Evolutionary conservation across 2,329 filamentous ascomycete genomes (phyloP).

Genomic region (Cladorrhinum sp.): DNA sequence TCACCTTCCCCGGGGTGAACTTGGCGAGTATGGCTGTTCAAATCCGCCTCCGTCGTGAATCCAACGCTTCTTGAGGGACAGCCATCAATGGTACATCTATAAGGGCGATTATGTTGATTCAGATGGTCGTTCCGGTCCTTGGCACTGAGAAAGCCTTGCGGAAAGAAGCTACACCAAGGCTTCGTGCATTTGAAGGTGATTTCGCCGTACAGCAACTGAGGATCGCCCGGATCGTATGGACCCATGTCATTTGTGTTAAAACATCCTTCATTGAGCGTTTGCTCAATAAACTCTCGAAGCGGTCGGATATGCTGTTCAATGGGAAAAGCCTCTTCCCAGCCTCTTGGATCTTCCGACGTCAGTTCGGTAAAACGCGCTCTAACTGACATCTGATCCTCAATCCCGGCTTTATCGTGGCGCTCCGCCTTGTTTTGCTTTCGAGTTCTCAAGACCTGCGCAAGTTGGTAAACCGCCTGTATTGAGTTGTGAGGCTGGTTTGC

Average conservation of each 20-base stretch:
- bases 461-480: background rate
- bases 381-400: too few species aligned
- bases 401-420: too few species aligned
- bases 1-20: background rate
- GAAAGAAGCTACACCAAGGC: conserved; percentile 3
- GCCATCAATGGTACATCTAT: background rate
- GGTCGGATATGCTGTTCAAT: background rate
- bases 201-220: background rate
- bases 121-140: background rate
- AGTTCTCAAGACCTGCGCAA: background rate
- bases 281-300: background rate
- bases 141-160: background rate
- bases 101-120: background rate
- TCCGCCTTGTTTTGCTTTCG: too few species aligned
- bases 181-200: conserved; percentile 3
- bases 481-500: too few species aligned
- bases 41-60: background rate
- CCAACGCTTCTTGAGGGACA: background rate
- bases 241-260: too few species aligned
- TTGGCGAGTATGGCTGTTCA: background rate
- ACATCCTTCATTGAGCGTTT: background rate
- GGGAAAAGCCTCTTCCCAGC: background rate
- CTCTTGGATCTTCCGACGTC: background rate
- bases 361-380: too few species aligned
- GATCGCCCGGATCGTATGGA: background rate